A percentile compares a stretch with the other conserved stretches of the same genome.
Evolutionary conservation across 306 rosid species (phyloP).

Genomic region (Quercus suber): DNA sequence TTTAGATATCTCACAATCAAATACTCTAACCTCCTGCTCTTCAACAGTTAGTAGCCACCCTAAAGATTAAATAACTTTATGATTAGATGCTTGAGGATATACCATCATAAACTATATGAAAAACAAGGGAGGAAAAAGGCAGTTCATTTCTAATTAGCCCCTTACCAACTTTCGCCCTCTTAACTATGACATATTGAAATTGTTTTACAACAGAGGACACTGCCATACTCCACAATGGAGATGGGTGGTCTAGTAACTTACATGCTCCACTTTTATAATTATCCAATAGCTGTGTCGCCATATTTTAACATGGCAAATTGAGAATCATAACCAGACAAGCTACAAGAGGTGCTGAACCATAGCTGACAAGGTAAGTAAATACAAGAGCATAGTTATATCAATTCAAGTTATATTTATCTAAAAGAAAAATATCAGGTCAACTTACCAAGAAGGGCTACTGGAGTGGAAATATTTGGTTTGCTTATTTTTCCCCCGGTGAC

Average conservation of each 20-base stretch:
- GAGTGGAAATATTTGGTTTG: conserved; percentile 55
- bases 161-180: conserved; percentile 17
- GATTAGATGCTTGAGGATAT: conserved; percentile 1
- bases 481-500: conserved; percentile 39
- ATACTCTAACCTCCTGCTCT: conserved; percentile 54
- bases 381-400: not conserved
- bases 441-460: conserved; percentile 73
- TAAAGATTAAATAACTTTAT: conserved; percentile 26
- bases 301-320: conserved; percentile 15
- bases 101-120: not conserved
- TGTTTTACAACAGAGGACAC: conserved; percentile 7
- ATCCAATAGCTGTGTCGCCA: conserved; percentile 7
- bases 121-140: conserved; percentile 2
- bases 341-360: not conserved
- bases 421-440: conserved; percentile 13
- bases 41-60: conserved; percentile 72
- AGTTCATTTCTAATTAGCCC: conserved; percentile 25
- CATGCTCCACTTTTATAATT: conserved; percentile 18
- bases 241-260: not conserved
- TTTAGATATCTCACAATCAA: conserved; percentile 43
- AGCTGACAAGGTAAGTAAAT: not conserved
- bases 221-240: conserved; percentile 14
- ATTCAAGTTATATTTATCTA: conserved; percentile 30
- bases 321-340: conserved; percentile 15
- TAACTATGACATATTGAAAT: conserved; percentile 19